phyloP scores from a whole-genome alignment of 2,329 filamentous ascomycete genomes.

The Sarocladiaceae sp. region DNA sequence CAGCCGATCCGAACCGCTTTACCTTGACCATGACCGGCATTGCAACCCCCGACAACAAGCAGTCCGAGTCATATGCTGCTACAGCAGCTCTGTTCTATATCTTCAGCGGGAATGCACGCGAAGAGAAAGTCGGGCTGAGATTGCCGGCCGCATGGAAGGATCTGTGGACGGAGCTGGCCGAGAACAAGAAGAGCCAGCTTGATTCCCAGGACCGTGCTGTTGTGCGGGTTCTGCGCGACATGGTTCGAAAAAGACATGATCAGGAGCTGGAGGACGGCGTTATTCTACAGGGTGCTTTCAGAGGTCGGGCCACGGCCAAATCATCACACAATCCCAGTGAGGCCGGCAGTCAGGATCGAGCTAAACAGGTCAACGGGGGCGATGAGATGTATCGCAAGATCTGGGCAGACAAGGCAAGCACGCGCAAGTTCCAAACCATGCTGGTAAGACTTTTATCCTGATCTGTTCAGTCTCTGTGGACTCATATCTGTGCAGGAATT shows the following conservation, averaged over 20 bases:
- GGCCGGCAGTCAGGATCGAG: slow-evolving; percentile 38
- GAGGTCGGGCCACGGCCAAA: slow-evolving; percentile 47
- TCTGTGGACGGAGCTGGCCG: slow-evolving; percentile 73
- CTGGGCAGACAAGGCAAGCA: slow-evolving; percentile 52
- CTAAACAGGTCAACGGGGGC: slow-evolving; percentile 29
- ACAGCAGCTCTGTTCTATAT: slow-evolving; percentile 77
- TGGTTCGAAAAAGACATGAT: slow-evolving; percentile 63
- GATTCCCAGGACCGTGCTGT: slow-evolving; percentile 64
- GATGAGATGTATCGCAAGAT: slow-evolving; percentile 49
- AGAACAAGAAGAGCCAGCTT: slow-evolving; percentile 60
- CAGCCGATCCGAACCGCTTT: slow-evolving; percentile 44
- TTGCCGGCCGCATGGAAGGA: slow-evolving; percentile 78
- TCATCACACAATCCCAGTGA: slow-evolving; percentile 42
- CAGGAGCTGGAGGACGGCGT: slow-evolving; percentile 68
- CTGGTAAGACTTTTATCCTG: slow-evolving; percentile 44
- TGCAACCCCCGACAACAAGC: slow-evolving; percentile 66
- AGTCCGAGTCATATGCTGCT: slow-evolving; percentile 83
- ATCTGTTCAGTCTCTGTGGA: neutral
- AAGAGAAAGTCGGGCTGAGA: slow-evolving; percentile 77
- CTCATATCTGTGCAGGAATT: slow-evolving; percentile 33
- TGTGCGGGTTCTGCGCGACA: slow-evolving; percentile 61
- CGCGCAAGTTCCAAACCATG: slow-evolving; percentile 70
- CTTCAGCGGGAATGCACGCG: slow-evolving; percentile 69
- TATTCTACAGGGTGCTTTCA: slow-evolving; percentile 70
- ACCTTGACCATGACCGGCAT: slow-evolving; percentile 68